Percentiles rank a stretch among this genome's conserved stretches.
Conservation (phyloP, 2,329 filamentous ascomycete genomes). For the Phialophora verrucosa region DNA sequence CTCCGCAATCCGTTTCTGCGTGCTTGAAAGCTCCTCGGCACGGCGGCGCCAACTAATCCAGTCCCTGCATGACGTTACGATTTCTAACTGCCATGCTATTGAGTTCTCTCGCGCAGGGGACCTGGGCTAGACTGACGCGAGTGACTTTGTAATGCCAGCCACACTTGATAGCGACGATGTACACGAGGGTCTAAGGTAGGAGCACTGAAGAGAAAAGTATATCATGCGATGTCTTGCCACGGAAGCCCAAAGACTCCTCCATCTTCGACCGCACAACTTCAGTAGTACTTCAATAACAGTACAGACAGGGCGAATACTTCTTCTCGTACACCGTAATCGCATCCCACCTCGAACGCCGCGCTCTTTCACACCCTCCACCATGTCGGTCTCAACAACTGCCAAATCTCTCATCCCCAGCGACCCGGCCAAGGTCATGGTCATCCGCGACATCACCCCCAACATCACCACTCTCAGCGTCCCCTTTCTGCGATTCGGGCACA, state of each 20-base stretch:
- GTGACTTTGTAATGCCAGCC: conserved; percentile 20
- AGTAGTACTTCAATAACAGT: conserved; percentile 8
- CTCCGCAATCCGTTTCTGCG: neutral
- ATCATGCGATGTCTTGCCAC: conserved; percentile 17
- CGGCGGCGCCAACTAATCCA: neutral
- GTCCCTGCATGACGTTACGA: conserved; percentile 12
- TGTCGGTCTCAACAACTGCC: conserved; percentile 58
- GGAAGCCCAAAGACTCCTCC: neutral
- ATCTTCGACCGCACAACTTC: conserved; percentile 2
- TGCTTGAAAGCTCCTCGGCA: conserved; percentile 7
- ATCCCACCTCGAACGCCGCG: neutral
- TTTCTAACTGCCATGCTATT: conserved; percentile 5
- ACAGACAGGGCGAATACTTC: conserved; percentile 6
- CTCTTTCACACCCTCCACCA: conserved; percentile 21
- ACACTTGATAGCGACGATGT: conserved; percentile 2
- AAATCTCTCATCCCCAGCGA: conserved; percentile 69
- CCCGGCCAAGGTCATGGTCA: conserved; percentile 85
- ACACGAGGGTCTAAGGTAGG: conserved; percentile 17
- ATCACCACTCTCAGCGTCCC: conserved; percentile 77
- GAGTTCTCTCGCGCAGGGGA: neutral
- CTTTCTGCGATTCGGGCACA: conserved; percentile 77
- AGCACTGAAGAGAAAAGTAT: conserved; percentile 19
- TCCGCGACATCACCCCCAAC: conserved; percentile 73
- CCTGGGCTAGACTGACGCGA: neutral
- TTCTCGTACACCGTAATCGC: neutral